phyloP scores from a whole-genome alignment of 2,329 filamentous ascomycete genomes.

The Trichoderma gracile region DNA sequence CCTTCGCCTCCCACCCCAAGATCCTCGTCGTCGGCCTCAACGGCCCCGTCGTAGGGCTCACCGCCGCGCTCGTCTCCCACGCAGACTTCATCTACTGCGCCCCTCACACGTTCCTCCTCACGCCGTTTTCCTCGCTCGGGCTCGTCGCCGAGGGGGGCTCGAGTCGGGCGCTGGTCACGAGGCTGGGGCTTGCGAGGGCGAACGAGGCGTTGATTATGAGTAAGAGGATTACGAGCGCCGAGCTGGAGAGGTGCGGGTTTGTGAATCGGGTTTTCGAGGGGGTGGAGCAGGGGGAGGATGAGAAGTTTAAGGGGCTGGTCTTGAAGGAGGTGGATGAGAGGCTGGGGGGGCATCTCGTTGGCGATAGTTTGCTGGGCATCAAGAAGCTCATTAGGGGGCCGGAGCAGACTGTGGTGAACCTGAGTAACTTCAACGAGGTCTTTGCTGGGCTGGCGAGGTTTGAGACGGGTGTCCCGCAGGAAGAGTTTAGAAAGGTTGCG shows the following conservation, averaged over 20 bases:
- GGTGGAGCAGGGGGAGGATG: conserved; percentile 60
- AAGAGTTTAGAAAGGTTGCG: conserved; percentile 84
- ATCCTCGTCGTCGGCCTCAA: conserved; percentile 90
- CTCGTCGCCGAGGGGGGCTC: conserved; percentile 88
- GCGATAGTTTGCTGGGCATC: conserved; percentile 76
- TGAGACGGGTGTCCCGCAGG: conserved; percentile 75
- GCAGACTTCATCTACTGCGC: conserved; percentile 91
- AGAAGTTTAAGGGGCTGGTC: conserved; percentile 70
- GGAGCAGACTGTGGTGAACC: conserved; percentile 70
- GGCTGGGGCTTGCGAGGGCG: conserved; percentile 77
- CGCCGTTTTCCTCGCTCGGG: conserved; percentile 86
- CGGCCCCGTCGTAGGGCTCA: conserved; percentile 85
- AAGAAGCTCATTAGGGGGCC: conserved; percentile 80
- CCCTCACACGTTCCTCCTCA: conserved; percentile 80
- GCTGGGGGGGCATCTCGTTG: conserved; percentile 76
- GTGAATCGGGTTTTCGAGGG: conserved; percentile 78
- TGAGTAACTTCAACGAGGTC: conserved; percentile 78
- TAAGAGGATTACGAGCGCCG: conserved; percentile 69
- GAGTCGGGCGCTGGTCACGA: conserved; percentile 72
- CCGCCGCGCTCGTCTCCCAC: conserved; percentile 77
- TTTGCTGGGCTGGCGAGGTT: conserved; percentile 85
- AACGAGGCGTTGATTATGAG: conserved; percentile 95
- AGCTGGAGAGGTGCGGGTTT: conserved; percentile 75
- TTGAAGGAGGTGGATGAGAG: conserved; percentile 77
- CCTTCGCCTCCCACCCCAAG: conserved; percentile 92